phyloP scores from a whole-genome alignment of 2,329 filamentous ascomycete genomes.

The Fusarium agapanthi region DNA sequence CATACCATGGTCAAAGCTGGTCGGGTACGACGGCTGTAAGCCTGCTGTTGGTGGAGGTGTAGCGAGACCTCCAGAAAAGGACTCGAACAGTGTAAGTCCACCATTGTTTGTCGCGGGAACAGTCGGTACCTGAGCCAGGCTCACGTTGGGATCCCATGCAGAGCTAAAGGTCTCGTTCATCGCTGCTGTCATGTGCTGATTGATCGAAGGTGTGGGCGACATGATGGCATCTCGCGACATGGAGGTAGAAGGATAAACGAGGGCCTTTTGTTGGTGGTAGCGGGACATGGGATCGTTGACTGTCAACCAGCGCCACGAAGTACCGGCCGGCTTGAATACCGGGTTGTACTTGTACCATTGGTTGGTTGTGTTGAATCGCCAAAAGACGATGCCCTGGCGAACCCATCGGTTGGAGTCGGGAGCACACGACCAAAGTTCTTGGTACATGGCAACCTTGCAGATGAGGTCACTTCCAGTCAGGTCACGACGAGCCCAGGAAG shows the following conservation, averaged over 20 bases:
- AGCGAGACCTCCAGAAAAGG: constrained; percentile 61
- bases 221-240: constrained; percentile 57
- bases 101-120: constrained; percentile 47
- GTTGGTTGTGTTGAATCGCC: constrained; percentile 67
- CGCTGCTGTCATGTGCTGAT: constrained; percentile 61
- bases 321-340: constrained; percentile 61
- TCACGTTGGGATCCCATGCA: constrained; percentile 54
- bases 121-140: constrained; percentile 47
- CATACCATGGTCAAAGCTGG: constrained; percentile 54
- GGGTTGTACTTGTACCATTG: constrained; percentile 60
- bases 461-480: constrained; percentile 64
- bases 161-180: constrained; percentile 67
- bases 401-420: constrained; percentile 60
- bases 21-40: constrained; percentile 57
- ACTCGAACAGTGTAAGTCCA: constrained; percentile 56
- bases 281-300: constrained; percentile 68
- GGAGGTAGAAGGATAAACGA: constrained; percentile 48
- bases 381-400: constrained; percentile 68
- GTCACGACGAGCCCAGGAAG: constrained; percentile 51
- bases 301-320: constrained; percentile 70
- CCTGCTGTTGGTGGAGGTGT: constrained; percentile 66
- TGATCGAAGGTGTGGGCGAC: constrained; percentile 60
- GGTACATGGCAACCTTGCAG: constrained; percentile 71
- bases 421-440: constrained; percentile 68
- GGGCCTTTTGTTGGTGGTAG: constrained; percentile 62